A percentile compares a stretch with the other conserved stretches of the same genome.
Conservation (phyloP, 2,329 filamentous ascomycete species). For the Neurospora crassa region DNA sequence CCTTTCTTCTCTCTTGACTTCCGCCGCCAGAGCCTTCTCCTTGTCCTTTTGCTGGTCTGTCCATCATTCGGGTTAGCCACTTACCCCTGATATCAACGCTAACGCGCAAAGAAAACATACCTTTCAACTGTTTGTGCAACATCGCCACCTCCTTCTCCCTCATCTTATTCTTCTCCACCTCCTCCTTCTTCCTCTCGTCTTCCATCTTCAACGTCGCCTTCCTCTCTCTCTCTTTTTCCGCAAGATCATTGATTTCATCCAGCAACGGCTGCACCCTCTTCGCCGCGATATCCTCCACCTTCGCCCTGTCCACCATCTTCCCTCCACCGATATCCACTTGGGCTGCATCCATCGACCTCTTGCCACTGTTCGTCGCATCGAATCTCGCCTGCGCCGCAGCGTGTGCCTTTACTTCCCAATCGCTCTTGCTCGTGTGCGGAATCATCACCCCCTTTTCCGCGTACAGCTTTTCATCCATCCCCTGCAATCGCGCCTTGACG, state of each 20-base stretch:
- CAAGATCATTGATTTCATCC: constrained; percentile 74
- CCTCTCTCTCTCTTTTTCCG: constrained; percentile 60
- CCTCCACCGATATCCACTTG: constrained; percentile 68
- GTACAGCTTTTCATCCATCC: constrained; percentile 74
- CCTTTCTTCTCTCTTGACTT: constrained; percentile 48
- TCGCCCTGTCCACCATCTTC: constrained; percentile 66
- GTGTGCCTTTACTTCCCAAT: constrained; percentile 73
- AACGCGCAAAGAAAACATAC: constrained; percentile 32
- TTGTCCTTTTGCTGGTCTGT: constrained; percentile 37
- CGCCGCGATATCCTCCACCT: constrained; percentile 71
- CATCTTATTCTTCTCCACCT: constrained; percentile 33
- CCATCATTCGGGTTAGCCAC: constrained; percentile 11
- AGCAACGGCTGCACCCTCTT: constrained; percentile 72
- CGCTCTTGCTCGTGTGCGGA: constrained; percentile 51
- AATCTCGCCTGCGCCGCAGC: constrained; percentile 58
- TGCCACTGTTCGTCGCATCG: constrained; percentile 33
- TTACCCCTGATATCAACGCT: not conserved
- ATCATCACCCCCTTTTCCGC: constrained; percentile 65
- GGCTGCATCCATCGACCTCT: constrained; percentile 39
- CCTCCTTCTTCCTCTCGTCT: constrained; percentile 37
- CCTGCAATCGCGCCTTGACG: constrained; percentile 67
- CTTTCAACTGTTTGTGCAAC: constrained; percentile 44
- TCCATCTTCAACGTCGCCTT: constrained; percentile 54
- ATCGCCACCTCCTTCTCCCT: constrained; percentile 45
- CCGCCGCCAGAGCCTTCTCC: constrained; percentile 28